Percentiles rank a stretch among this genome's conserved stretches.
Evolutionary conservation across 768 basidiomycete species (phyloP).

Genomic region (Lentinula sp.): DNA sequence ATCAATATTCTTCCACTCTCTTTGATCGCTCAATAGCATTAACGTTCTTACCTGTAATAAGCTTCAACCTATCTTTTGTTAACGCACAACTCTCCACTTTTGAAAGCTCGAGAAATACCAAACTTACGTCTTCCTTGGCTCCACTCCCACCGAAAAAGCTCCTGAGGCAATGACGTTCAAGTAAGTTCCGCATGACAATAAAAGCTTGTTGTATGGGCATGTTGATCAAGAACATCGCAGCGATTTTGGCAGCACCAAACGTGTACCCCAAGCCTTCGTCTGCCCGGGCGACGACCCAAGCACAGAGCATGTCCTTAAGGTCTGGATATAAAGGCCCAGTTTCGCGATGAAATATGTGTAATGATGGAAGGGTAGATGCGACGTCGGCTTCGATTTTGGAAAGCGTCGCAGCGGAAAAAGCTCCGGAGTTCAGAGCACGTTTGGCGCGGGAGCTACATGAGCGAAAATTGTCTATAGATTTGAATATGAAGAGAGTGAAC

Average conservation of each 20-base stretch:
- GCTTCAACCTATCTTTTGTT: constrained; percentile 63
- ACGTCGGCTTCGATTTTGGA: constrained; percentile 72
- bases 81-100: constrained; percentile 19
- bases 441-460: constrained; percentile 69
- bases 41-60: constrained; percentile 65
- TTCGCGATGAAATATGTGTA: constrained; percentile 76
- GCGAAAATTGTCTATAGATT: constrained; percentile 57
- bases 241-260: constrained; percentile 62
- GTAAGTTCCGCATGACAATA: constrained; percentile 75
- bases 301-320: constrained; percentile 76
- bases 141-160: constrained; percentile 75
- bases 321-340: constrained; percentile 79
- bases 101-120: background rate
- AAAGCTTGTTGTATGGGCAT: constrained; percentile 75
- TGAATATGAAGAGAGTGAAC: too few species aligned
- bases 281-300: constrained; percentile 82
- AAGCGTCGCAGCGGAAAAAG: constrained; percentile 62
- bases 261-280: constrained; percentile 80
- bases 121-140: constrained; percentile 73
- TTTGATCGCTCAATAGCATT: too few species aligned
- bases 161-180: constrained; percentile 80
- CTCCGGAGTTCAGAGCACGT: constrained; percentile 56
- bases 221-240: constrained; percentile 83
- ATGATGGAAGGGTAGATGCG: constrained; percentile 58
- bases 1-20: constrained; percentile 8